phyloP scores from a whole-genome alignment of 2,329 filamentous ascomycete species.

The Trichocomaceae sp. region DNA sequence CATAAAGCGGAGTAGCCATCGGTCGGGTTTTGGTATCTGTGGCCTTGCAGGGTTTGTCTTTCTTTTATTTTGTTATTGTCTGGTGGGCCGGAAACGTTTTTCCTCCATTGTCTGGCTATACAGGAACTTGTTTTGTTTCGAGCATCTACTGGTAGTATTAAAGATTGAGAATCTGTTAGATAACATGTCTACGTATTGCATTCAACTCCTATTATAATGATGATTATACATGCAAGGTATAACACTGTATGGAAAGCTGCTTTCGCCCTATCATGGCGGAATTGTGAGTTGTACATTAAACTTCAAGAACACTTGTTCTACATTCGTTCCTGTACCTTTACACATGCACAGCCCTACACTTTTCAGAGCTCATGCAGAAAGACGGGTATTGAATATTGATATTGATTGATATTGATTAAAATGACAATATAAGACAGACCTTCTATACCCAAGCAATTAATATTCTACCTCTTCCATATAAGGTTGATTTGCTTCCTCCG shows the following conservation, averaged over 20 bases:
- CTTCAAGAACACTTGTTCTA: no score
- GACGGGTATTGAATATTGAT: not conserved
- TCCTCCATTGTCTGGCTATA: not conserved
- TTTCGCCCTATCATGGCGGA: no score
- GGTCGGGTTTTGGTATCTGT: not conserved
- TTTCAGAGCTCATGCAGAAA: no score
- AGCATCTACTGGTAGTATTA: not conserved
- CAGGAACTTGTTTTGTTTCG: not conserved
- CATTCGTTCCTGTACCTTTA: not conserved
- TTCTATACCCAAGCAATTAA: not conserved
- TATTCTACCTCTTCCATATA: slow-evolving; percentile 20
- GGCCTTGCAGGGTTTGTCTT: not conserved
- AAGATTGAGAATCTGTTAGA: not conserved
- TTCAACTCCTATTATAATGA: not conserved
- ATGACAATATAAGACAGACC: not conserved
- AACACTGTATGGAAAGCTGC: no score
- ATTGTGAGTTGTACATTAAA: no score
- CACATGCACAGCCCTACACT: no score
- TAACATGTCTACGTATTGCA: not conserved
- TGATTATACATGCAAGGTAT: not conserved
- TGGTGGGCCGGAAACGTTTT: not conserved
- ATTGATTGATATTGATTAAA: not conserved
- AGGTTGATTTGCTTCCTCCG: slow-evolving; percentile 46
- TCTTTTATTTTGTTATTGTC: not conserved
- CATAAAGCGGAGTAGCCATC: slow-evolving; percentile 28